These are phyloP conservation scores for Kalaharituber pfeilii DNA, from an alignment of 2,329 filamentous ascomycete species.

Conservation along the genomic window DNA sequence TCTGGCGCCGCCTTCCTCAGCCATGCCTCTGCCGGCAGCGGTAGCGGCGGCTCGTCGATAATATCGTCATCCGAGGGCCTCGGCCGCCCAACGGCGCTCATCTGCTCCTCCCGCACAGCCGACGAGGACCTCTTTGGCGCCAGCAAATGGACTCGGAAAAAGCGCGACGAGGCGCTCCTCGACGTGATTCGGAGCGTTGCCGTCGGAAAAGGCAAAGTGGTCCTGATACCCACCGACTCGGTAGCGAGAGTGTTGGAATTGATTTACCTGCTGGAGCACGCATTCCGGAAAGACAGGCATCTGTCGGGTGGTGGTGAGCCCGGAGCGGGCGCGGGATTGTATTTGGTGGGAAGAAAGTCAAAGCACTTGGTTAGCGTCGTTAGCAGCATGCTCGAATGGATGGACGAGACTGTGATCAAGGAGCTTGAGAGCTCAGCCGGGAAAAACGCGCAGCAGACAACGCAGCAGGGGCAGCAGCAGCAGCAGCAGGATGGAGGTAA, in stretches of 20 bases:
- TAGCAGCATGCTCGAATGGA: slow-evolving; percentile 95
- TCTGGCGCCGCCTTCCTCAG: slow-evolving; percentile 87
- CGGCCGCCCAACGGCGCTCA: slow-evolving; percentile 77
- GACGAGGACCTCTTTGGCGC: slow-evolving; percentile 46
- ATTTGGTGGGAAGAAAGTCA: slow-evolving; percentile 70
- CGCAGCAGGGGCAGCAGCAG: slow-evolving; percentile 27
- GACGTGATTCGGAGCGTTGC: slow-evolving; percentile 61
- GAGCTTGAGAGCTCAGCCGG: slow-evolving; percentile 65
- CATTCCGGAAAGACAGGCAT: slow-evolving; percentile 51
- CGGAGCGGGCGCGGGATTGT: slow-evolving; percentile 34
- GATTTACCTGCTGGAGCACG: slow-evolving; percentile 79
- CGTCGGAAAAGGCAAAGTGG: slow-evolving; percentile 66
- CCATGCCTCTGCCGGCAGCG: slow-evolving; percentile 24
- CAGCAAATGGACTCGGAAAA: slow-evolving; percentile 35
- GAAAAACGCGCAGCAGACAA: slow-evolving; percentile 27
- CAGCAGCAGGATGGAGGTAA: slow-evolving; percentile 25
- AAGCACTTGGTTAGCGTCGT: slow-evolving; percentile 72
- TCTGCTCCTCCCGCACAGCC: slow-evolving; percentile 75
- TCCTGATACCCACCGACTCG: slow-evolving; percentile 85
- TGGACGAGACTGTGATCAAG: slow-evolving; percentile 86
- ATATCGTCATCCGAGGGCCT: slow-evolving; percentile 45
- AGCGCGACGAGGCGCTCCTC: slow-evolving; percentile 70
- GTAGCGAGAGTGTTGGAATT: slow-evolving; percentile 87
- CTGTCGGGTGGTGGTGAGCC: slow-evolving; percentile 21
- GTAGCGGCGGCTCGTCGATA: slow-evolving; percentile 67